Evolutionary conservation across 2,329 filamentous ascomycete species (phyloP).

Genomic region (Sclerotinia glacialis): DNA sequence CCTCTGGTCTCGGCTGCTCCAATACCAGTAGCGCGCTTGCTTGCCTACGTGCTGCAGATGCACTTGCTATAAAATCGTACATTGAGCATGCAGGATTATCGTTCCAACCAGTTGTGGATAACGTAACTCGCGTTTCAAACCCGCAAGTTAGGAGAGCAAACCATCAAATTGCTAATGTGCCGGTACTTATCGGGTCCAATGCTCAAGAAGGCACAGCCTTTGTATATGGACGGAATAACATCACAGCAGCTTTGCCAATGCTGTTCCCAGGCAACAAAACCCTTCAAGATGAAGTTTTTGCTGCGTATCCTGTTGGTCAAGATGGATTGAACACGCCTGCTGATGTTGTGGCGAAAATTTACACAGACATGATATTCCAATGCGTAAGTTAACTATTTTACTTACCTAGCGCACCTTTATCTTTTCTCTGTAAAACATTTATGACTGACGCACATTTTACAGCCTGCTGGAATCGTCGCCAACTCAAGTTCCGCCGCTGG

Average conservation of each 20-base stretch:
- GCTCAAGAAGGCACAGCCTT: conserved; percentile 12
- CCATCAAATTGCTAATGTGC: conserved; percentile 13
- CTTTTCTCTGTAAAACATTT: not conserved
- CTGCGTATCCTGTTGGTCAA: conserved; percentile 1
- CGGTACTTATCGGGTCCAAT: conserved; percentile 16
- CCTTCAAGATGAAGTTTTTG: not conserved
- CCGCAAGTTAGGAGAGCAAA: not conserved
- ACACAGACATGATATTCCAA: conserved; percentile 15
- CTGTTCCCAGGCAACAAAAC: not conserved
- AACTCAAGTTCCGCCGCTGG: conserved; percentile 2
- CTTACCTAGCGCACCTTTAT: not conserved
- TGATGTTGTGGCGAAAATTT: not conserved
- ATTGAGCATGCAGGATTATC: not conserved
- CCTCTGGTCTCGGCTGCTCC: not conserved
- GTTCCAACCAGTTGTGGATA: conserved; percentile 1
- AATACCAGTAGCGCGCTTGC: not conserved
- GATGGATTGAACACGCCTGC: not conserved
- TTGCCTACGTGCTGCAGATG: conserved; percentile 11
- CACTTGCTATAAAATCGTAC: conserved; percentile 11
- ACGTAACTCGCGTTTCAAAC: conserved; percentile 8
- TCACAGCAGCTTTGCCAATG: not conserved
- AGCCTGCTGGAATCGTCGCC: conserved; percentile 7
- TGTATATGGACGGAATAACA: conserved; percentile 4
- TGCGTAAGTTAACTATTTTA: conserved; percentile 6
- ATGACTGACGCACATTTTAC: not conserved